Conservation (phyloP, 140 eudicot species). For the Bidens hawaiensis region DNA sequence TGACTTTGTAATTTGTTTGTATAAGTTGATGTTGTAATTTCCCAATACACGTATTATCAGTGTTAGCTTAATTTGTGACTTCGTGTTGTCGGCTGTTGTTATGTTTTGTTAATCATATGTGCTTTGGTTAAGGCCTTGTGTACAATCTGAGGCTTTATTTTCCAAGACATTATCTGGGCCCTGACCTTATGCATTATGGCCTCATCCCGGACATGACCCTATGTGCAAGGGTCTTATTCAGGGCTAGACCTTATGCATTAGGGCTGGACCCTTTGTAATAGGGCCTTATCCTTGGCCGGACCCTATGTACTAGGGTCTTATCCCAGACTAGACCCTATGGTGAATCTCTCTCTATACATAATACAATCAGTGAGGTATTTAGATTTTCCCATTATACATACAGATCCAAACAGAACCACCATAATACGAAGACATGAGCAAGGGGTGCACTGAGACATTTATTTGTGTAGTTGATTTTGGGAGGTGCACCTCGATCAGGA, state of each 20-base stretch:
- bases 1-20: slow-evolving; percentile 7
- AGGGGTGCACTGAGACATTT: background rate
- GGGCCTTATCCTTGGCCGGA: no score
- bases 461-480: slow-evolving; percentile 17
- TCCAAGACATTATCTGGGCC: no score
- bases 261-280: no score
- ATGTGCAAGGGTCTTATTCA: no score
- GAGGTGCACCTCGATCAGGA: background rate
- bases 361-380: background rate
- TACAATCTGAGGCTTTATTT: no score
- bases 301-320: no score
- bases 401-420: background rate
- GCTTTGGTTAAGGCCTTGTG: no score
- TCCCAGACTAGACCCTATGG: no score
- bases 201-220: no score
- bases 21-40: background rate
- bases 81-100: background rate
- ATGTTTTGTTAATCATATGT: background rate
- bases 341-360: background rate
- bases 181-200: no score
- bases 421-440: background rate
- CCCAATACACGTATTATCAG: background rate
- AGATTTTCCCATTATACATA: slow-evolving; percentile 1
- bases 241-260: no score
- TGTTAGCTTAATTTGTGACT: slow-evolving; percentile 1